Conservation (phyloP, 2,329 filamentous ascomycete species). For the Fusarium multiceps region DNA sequence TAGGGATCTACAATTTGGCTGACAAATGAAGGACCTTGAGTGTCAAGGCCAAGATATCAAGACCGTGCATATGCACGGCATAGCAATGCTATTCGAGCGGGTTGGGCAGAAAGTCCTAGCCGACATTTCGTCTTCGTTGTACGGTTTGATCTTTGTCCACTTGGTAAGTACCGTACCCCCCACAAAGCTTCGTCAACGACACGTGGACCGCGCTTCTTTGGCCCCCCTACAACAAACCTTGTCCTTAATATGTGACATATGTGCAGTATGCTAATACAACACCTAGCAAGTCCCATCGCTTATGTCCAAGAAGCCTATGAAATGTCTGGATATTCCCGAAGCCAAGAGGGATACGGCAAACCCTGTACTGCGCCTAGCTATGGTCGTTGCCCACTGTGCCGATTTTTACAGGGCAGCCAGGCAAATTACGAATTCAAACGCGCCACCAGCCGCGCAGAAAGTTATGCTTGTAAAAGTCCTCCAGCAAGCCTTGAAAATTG, state of each 20-base stretch:
- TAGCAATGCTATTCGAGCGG: constrained; percentile 17
- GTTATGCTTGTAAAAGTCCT: constrained; percentile 3
- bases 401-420: constrained; percentile 26
- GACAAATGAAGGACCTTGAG: constrained; percentile 26
- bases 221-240: not conserved
- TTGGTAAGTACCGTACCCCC: not conserved
- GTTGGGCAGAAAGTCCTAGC: constrained; percentile 19
- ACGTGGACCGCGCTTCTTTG: too few species aligned
- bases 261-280: not conserved
- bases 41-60: constrained; percentile 27
- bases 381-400: constrained; percentile 9
- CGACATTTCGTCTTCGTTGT: constrained; percentile 1
- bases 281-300: constrained; percentile 26
- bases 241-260: not conserved
- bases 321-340: constrained; percentile 21
- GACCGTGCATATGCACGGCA: constrained; percentile 26
- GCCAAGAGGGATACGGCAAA: not conserved
- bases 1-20: not conserved
- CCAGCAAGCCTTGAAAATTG: constrained; percentile 7
- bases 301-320: constrained; percentile 3
- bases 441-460: not conserved
- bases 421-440: not conserved
- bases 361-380: constrained; percentile 11
- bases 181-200: too few species aligned
- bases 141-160: constrained; percentile 25